These are phyloP conservation scores for Mycosphaerelloides madeirae DNA, from an alignment of 2,329 filamentous ascomycete genomes.

Conservation along the genomic window DNA sequence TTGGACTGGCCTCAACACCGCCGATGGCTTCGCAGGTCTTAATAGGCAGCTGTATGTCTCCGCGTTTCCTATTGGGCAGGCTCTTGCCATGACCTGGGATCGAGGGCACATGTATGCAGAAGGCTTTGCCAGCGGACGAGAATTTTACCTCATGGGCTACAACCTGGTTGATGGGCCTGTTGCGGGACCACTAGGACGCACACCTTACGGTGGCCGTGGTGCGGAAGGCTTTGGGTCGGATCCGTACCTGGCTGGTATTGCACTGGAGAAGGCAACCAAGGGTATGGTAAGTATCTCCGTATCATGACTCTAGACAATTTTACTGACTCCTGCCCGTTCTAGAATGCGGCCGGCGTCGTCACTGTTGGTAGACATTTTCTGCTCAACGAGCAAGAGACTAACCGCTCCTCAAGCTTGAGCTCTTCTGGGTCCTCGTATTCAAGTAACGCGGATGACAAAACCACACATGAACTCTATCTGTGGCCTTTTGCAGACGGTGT, in stretches of 20 bases:
- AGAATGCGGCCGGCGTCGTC: constrained; percentile 55
- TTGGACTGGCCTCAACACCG: constrained; percentile 20
- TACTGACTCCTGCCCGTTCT: too few relatives aligned
- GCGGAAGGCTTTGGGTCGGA: constrained; percentile 63
- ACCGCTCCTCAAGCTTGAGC: constrained; percentile 44
- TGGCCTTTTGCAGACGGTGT: constrained; percentile 49
- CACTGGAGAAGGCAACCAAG: constrained; percentile 66
- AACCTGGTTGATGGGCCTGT: constrained; percentile 19
- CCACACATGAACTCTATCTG: constrained; percentile 42
- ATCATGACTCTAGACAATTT: too few relatives aligned
- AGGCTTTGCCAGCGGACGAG: constrained; percentile 16
- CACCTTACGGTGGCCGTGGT: constrained; percentile 14
- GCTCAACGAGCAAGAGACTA: constrained; percentile 63
- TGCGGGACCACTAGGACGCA: constrained; percentile 11
- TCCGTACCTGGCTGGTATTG: constrained; percentile 61
- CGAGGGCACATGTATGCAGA: constrained; percentile 16
- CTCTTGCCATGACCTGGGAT: constrained; percentile 25
- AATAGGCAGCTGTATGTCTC: constrained; percentile 24
- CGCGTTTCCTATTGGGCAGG: constrained; percentile 19
- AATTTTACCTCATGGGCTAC: constrained; percentile 22
- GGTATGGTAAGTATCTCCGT: constrained; percentile 62
- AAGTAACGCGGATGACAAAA: constrained; percentile 59
- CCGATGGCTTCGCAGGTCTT: constrained; percentile 22
- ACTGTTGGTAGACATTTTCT: constrained; percentile 73
- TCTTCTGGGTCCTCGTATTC: constrained; percentile 32